phyloP scores from a whole-genome alignment of 805 yeast genomes.

The Zygosaccharomyces pseudorouxii region DNA sequence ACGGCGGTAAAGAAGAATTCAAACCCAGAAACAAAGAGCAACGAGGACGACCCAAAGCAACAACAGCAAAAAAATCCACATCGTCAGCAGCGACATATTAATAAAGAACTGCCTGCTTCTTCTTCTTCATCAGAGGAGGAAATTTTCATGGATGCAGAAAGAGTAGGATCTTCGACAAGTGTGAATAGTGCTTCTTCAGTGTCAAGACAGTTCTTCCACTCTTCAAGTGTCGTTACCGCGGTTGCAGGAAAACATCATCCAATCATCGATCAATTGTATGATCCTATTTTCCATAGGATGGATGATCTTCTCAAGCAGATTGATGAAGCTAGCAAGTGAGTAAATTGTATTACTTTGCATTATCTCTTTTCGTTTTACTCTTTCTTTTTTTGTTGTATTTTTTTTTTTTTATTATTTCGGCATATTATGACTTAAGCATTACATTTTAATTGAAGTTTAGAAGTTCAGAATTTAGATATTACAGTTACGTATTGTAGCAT shows the following conservation, averaged over 20 bases:
- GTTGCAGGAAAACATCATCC: conserved; percentile 36
- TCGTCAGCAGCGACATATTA: background rate
- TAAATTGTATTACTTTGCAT: background rate
- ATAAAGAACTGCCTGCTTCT: conserved; percentile 10
- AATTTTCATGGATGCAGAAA: conserved; percentile 28
- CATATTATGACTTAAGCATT: conserved; percentile 2
- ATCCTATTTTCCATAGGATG: conserved; percentile 51
- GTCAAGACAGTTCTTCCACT: conserved; percentile 10
- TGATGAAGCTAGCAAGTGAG: conserved; percentile 16
- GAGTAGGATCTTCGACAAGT: conserved; percentile 27
- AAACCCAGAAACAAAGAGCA: background rate
- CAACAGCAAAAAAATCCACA: background rate
- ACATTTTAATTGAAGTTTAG: conserved; percentile 1
- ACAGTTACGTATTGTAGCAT: background rate
- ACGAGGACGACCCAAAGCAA: background rate
- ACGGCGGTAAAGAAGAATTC: background rate
- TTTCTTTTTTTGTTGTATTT: background rate
- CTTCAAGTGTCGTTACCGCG: conserved; percentile 4
- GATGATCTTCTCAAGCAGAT: conserved; percentile 33
- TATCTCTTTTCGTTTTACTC: background rate
- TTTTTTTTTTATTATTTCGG: background rate
- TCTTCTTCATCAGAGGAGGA: conserved; percentile 21
- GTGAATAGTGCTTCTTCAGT: conserved; percentile 24
- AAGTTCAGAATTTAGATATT: background rate
- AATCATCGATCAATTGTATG: conserved; percentile 48